phyloP scores from a whole-genome alignment of 768 basidiomycete species.

The Pleurotus tuoliensis region DNA sequence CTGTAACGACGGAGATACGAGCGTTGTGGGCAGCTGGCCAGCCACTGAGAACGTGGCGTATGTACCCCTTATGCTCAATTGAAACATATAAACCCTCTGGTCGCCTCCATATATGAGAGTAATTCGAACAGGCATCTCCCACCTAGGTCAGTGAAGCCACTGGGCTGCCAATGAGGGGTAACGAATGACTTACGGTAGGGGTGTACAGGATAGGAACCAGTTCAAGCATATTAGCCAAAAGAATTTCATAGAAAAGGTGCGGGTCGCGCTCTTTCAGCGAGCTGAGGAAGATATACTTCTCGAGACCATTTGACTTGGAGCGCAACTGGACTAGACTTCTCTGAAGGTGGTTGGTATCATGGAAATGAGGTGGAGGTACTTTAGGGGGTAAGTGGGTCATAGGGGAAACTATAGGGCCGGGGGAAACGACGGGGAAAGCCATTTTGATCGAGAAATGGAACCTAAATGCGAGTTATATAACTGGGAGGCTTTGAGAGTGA shows the following conservation, averaged over 20 bases:
- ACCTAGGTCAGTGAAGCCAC: slow-evolving; percentile 28
- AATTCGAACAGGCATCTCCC: slow-evolving; percentile 70
- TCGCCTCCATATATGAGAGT: slow-evolving; percentile 64
- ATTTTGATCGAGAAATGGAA: not conserved
- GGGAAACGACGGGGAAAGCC: slow-evolving; percentile 12
- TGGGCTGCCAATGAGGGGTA: not conserved
- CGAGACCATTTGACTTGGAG: slow-evolving; percentile 50
- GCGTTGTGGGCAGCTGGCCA: slow-evolving; percentile 44
- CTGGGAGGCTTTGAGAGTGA: not conserved
- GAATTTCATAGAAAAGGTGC: slow-evolving; percentile 61
- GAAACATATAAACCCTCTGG: slow-evolving; percentile 62
- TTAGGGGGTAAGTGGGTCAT: not conserved
- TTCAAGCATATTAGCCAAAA: slow-evolving; percentile 61
- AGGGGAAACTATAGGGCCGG: slow-evolving; percentile 9
- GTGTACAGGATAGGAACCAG: slow-evolving; percentile 72
- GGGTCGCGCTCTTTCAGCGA: slow-evolving; percentile 61
- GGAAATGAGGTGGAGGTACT: slow-evolving; percentile 43
- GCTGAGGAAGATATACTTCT: slow-evolving; percentile 70
- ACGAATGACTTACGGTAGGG: slow-evolving; percentile 47
- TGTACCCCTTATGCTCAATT: slow-evolving; percentile 62
- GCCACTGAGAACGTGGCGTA: slow-evolving; percentile 49
- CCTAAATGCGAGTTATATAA: not conserved
- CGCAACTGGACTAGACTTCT: slow-evolving; percentile 57
- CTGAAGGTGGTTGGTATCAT: slow-evolving; percentile 47
- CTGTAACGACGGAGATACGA: slow-evolving; percentile 75